These are phyloP conservation scores for Immersiporthe knoxdaviesiana DNA, from an alignment of 2,329 filamentous ascomycete genomes.

Conservation along the genomic window DNA sequence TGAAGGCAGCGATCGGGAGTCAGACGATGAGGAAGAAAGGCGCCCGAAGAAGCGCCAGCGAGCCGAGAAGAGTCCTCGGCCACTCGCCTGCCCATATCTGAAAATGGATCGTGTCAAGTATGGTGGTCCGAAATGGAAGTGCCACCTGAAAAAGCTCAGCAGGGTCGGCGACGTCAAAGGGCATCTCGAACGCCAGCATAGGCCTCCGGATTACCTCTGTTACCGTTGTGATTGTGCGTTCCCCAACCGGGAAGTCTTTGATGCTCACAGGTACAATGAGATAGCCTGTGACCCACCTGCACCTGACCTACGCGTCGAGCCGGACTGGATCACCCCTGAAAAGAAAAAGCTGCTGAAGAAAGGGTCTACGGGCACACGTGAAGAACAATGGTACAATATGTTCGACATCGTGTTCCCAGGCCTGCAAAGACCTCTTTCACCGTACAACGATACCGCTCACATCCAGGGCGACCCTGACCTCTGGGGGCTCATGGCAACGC, in stretches of 20 bases:
- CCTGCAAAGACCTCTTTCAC: not conserved
- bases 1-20: not conserved
- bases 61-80: not conserved
- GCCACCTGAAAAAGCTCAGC: not conserved
- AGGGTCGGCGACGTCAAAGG: not conserved
- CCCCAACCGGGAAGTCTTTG: not conserved
- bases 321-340: not conserved
- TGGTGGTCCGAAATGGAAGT: not conserved
- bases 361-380: not conserved
- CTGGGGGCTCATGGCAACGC: not conserved
- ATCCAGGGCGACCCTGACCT: not conserved
- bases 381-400: not conserved
- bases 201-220: not conserved
- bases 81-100: not conserved
- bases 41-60: not conserved
- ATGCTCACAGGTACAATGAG: not conserved
- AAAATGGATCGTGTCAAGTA: not conserved
- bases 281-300: not conserved
- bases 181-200: not conserved
- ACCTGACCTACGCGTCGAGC: not conserved
- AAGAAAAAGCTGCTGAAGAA: not conserved
- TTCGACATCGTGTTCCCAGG: not conserved
- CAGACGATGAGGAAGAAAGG: not conserved
- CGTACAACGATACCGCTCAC: not conserved
- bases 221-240: not conserved